These are phyloP conservation scores for Malassezia globosa DNA, from an alignment of 1,284 basidiomycete genomes.

Conservation along the genomic window DNA sequence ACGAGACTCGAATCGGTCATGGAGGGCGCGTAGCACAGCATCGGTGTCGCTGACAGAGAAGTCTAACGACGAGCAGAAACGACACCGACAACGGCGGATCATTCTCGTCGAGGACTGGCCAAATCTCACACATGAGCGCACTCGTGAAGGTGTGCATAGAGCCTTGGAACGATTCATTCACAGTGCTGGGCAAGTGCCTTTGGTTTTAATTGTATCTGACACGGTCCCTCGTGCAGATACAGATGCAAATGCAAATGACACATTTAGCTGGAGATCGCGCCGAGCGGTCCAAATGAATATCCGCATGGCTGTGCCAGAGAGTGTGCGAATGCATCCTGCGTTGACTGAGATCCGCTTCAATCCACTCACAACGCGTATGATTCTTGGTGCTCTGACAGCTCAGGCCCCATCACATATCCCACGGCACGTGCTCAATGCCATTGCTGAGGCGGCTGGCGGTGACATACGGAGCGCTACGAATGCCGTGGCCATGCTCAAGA, in stretches of 20 bases:
- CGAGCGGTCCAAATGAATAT: slow-evolving; percentile 53
- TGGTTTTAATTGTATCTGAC: slow-evolving; percentile 76
- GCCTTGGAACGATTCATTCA: slow-evolving; percentile 50
- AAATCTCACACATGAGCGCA: slow-evolving; percentile 59
- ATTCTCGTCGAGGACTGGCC: slow-evolving; percentile 86
- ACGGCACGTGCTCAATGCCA: slow-evolving; percentile 21
- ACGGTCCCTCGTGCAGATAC: slow-evolving; percentile 52
- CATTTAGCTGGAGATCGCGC: slow-evolving; percentile 50
- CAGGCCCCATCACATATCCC: slow-evolving; percentile 3
- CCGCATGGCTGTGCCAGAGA: slow-evolving; percentile 57
- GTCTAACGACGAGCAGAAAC: too few species aligned
- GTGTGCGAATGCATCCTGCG: slow-evolving; percentile 56
- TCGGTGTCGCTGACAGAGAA: too few species aligned
- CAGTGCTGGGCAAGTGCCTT: slow-evolving; percentile 49
- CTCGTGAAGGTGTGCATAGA: slow-evolving; percentile 64
- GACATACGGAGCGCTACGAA: slow-evolving; percentile 87
- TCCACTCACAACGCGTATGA: slow-evolving; percentile 13
- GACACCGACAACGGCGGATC: slow-evolving; percentile 49
- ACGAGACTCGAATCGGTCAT: neutral
- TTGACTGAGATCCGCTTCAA: slow-evolving; percentile 60
- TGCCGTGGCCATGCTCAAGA: neutral
- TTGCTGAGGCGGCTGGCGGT: slow-evolving; percentile 69
- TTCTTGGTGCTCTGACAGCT: neutral
- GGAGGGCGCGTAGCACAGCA: neutral
- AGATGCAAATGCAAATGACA: slow-evolving; percentile 51